Evolutionary conservation across 2,329 filamentous ascomycete genomes (phyloP), one percentile per base, ranked within the genome.

Genomic region (Colletotrichum sp.): DNA sequence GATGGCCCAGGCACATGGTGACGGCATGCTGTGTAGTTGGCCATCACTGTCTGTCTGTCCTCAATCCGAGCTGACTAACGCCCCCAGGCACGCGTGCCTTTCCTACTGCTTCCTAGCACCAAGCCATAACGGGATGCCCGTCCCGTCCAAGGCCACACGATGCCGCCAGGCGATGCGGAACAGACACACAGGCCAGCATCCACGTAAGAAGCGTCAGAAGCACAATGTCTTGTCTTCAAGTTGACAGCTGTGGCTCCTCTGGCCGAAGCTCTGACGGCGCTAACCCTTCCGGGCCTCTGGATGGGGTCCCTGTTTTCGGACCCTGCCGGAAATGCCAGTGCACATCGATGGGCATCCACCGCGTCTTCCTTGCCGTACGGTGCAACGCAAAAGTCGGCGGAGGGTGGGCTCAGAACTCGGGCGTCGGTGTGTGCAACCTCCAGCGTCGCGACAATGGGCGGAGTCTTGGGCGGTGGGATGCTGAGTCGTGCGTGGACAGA

Each of bases 271-370:
- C 34, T 28, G 49, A 24, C 30, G 13, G 49, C 65, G 64, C 70
- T 74, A 76, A 65, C 59, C 70, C 70, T 69, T 74, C 59, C 70
- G 34, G 65, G 59, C 15, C 49, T 34, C 32, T 24, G 21, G 24
- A 55, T 49, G 34, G 67, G 12, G 28, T n/a, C 59, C 71, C 74
- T 69, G 71, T 52, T 65, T 74, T 74, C 65, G 70, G 74, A 76
- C 69, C 71, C 65, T 60, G 63, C 44, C 65, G 63, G 52, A 66
- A 63, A 67, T 72, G 72, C 69, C 72, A 72, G 69, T 63, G 69
- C 62, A 15, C 69, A 67, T 72, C 72, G 18, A 36, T 44, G 44
- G 44, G 44, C 63, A 68, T 24, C 26, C 63, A 57, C 39, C 16
- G 28, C 18, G 30, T 32, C 62, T 36, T 71, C 49, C 66, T 57